Percentiles rank a stretch among this genome's conserved stretches.
Conservation (phyloP, 2,329 filamentous ascomycete species). For the Raffaelea ambrosiae region DNA sequence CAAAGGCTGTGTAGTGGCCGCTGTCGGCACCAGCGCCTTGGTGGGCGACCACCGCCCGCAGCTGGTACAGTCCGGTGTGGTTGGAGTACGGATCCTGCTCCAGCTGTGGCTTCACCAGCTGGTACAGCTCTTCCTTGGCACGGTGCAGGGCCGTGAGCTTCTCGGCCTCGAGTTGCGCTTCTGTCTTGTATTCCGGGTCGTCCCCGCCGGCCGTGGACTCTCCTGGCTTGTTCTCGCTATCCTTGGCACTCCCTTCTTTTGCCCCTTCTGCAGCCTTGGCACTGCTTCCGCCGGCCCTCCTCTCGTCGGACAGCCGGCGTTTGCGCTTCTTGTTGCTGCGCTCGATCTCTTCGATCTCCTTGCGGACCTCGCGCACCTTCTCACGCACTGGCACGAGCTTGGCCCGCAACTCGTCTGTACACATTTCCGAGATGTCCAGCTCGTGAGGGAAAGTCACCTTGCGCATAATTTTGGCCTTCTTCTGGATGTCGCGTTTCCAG, state of each 20-base stretch:
- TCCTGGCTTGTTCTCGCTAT: constrained; percentile 30
- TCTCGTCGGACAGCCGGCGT: constrained; percentile 37
- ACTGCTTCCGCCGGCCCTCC: constrained; percentile 29
- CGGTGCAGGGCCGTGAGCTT: constrained; percentile 63
- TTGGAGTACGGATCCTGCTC: constrained; percentile 75
- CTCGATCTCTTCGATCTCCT: constrained; percentile 90
- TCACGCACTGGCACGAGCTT: constrained; percentile 87
- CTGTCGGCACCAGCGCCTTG: constrained; percentile 95
- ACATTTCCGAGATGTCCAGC: constrained; percentile 89
- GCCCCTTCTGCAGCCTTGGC: constrained; percentile 28
- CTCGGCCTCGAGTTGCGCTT: constrained; percentile 86
- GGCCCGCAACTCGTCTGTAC: constrained; percentile 78
- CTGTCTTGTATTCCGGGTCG: constrained; percentile 76
- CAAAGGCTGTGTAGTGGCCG: constrained; percentile 94
- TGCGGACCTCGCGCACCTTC: constrained; percentile 88
- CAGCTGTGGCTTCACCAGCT: constrained; percentile 67
- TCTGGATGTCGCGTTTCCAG: constrained; percentile 91
- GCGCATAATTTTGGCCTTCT: constrained; percentile 99
- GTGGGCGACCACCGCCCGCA: constrained; percentile 89
- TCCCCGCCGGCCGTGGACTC: constrained; percentile 40
- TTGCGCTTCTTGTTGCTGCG: constrained; percentile 88
- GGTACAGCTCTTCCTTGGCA: constrained; percentile 81
- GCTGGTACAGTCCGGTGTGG: constrained; percentile 90
- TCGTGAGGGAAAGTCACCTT: constrained; percentile 96
- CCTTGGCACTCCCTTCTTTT: constrained; percentile 19